Base-by-base conservation (phyloP, 495 filamentous ascomycete genomes). In the Clavariopsis aquatica region DNA sequence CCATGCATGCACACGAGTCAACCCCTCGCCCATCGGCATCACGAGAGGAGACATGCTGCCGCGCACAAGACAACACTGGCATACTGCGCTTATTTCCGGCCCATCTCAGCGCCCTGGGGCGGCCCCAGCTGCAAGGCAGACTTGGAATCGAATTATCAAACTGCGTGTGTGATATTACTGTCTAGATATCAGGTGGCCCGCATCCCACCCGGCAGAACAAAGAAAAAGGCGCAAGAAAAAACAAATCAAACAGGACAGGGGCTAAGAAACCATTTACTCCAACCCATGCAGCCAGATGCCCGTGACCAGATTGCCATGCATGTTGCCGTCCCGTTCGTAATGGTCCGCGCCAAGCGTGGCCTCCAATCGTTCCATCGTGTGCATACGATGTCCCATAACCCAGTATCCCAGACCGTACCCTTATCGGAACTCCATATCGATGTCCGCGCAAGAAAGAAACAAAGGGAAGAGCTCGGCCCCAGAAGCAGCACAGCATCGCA, bases 241-340 rank as follows among this genome's bases (percentile, higher is more conserved):
- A 28, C 15, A 55, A 49, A 60, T 49, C n/a, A 36, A 43, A 54
- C n/a, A n/a, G n/a, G 41, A 28, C n/a, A 34, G 52, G 43, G 29
- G 17, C 52, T 12, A 56, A 60, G 53, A 55, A 36, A 43, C 36
- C 55, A 41, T 19, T 43, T 15, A 69, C 66, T 60, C 61, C 66
- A 52, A 34, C 29, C 62, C 57, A 65, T 65, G 61, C 61, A 52
- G 22, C 19, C 46, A 28, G 43, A 49, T 58, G 20, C 64, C 59
- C 64, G 28, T 69, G 55, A 64, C 66, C 66, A 38, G 36, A 28
- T 52, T 56, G 47, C 45, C 41, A 64, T 69, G 66, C 66, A 57
- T 45, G 31, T 34, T 28, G n/a, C 52, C 27, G 19, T 28, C 53
- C 57, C 52, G 13, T 43, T 61, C 57, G 38, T 66, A 34, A 58